A percentile compares a stretch with the other conserved stretches of the same genome.
phyloP scores from a whole-genome alignment of 305 asterid species.

The Stenogyne calaminthoides region DNA sequence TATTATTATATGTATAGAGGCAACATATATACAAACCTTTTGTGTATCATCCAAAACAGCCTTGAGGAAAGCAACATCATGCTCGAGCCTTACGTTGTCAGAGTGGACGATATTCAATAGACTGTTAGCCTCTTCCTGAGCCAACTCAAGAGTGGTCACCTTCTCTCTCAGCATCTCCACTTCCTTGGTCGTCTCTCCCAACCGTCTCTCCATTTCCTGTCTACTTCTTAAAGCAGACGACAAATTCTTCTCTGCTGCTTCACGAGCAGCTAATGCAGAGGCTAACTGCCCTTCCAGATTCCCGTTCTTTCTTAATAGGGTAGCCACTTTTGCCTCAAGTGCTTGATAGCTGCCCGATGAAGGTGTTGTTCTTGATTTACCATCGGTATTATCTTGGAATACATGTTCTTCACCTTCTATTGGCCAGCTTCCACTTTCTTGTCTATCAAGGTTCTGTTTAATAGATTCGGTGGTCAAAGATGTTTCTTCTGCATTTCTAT shows the following conservation, averaged over 20 bases:
- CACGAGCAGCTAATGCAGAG: conserved; percentile 67
- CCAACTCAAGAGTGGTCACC: conserved; percentile 70
- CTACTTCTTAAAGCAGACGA: conserved; percentile 62
- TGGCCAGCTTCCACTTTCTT: conserved; percentile 54
- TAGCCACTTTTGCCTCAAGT: conserved; percentile 70
- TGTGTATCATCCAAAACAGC: conserved; percentile 96
- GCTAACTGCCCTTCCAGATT: conserved; percentile 79
- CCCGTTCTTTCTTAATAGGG: conserved; percentile 62
- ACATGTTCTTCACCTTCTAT: conserved; percentile 52
- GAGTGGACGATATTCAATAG: conserved; percentile 94
- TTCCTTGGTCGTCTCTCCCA: conserved; percentile 70
- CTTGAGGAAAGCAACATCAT: conserved; percentile 91
- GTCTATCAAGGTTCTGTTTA: conserved; percentile 45
- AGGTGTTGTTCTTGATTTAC: conserved; percentile 55
- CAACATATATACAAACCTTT: conserved; percentile 50
- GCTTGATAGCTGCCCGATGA: conserved; percentile 57
- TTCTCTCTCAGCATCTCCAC: conserved; percentile 86
- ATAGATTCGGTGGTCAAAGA: conserved; percentile 50
- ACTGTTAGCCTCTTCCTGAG: conserved; percentile 95
- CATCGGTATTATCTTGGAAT: conserved; percentile 56
- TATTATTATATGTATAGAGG: not conserved
- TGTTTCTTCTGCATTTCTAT: conserved; percentile 51
- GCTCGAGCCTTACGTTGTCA: conserved; percentile 95
- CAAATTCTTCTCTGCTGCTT: conserved; percentile 69
- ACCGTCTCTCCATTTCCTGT: conserved; percentile 73